A percentile compares a stretch with the other conserved stretches of the same genome.
Evolutionary conservation across 345 rosid species (phyloP).

Genomic region (Raphanus sativus): DNA sequence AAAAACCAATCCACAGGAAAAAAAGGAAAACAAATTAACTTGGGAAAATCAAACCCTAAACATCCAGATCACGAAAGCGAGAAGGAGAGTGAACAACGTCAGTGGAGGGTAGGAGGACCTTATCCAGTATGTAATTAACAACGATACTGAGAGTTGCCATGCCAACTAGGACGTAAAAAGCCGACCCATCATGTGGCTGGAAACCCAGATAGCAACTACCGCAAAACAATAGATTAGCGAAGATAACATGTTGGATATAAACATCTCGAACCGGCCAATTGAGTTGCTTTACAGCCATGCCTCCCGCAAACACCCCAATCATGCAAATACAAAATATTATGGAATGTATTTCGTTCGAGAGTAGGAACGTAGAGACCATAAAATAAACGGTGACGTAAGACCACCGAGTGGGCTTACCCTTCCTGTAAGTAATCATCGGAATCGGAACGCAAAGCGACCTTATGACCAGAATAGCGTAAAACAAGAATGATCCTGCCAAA

Average conservation of each 20-base stretch:
- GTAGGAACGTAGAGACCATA: background rate
- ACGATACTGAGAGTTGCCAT: background rate
- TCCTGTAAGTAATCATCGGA: background rate
- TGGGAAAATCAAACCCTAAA: background rate
- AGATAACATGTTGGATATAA: background rate
- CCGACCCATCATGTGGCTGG: background rate
- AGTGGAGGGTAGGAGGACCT: background rate
- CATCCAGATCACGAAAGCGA: background rate
- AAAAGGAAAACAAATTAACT: background rate
- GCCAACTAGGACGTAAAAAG: background rate
- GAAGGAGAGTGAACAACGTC: background rate
- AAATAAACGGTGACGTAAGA: background rate
- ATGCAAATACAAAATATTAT: background rate
- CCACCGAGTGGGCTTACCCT: background rate
- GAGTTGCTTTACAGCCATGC: background rate
- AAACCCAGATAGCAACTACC: background rate
- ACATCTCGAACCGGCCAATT: background rate
- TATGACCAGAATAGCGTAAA: background rate
- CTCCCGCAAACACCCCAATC: background rate
- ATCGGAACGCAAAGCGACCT: slow-evolving; percentile 11
- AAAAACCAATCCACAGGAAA: background rate
- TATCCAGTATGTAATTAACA: background rate
- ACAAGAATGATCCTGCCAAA: background rate
- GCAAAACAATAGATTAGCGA: background rate
- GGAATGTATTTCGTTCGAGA: background rate